Percentiles rank a stretch among this genome's conserved stretches.
Evolutionary conservation across 495 filamentous ascomycete genomes (phyloP).

Genomic region (Tuber magnatum): DNA sequence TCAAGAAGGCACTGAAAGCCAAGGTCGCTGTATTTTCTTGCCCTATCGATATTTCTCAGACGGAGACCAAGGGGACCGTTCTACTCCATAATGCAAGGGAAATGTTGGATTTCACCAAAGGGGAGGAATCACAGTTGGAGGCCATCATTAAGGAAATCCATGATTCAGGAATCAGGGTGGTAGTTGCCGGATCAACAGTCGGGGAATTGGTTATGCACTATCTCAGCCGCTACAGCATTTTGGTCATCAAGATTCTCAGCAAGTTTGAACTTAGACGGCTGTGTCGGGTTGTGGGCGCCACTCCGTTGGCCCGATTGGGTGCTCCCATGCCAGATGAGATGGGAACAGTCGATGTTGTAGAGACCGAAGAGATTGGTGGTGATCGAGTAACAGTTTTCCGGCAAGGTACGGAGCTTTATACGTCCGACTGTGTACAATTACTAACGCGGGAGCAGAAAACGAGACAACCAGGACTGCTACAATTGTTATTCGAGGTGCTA

Average conservation of each 20-base stretch:
- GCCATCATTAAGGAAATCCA: conserved; percentile 85
- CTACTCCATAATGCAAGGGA: conserved; percentile 94
- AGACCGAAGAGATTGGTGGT: conserved; percentile 96
- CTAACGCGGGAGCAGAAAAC: conserved; percentile 52
- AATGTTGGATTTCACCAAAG: conserved; percentile 97
- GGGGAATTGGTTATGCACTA: conserved; percentile 96
- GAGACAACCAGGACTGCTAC: conserved; percentile 88
- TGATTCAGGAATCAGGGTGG: conserved; percentile 84
- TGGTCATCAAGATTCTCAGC: conserved; percentile 94
- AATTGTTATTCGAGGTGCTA: conserved; percentile 89
- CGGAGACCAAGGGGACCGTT: conserved; percentile 99
- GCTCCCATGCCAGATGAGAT: conserved; percentile 99
- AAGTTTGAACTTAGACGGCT: conserved; percentile 93
- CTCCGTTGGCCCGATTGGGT: conserved; percentile 86
- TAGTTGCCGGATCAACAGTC: conserved; percentile 82
- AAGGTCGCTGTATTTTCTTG: conserved; percentile 97
- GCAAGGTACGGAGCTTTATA: conserved; percentile 48
- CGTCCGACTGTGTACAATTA: not conserved
- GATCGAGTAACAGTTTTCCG: conserved; percentile 98
- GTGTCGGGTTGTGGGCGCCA: conserved; percentile 94
- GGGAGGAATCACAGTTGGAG: conserved; percentile 89
- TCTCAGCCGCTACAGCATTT: conserved; percentile 90
- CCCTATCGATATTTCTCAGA: conserved; percentile 90
- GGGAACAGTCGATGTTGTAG: conserved; percentile 88
- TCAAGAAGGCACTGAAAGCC: conserved; percentile 85